Percentiles rank a stretch among this genome's conserved stretches.
phyloP scores from a whole-genome alignment of 208 protist genomes.

The Trypanosoma conorhini region DNA sequence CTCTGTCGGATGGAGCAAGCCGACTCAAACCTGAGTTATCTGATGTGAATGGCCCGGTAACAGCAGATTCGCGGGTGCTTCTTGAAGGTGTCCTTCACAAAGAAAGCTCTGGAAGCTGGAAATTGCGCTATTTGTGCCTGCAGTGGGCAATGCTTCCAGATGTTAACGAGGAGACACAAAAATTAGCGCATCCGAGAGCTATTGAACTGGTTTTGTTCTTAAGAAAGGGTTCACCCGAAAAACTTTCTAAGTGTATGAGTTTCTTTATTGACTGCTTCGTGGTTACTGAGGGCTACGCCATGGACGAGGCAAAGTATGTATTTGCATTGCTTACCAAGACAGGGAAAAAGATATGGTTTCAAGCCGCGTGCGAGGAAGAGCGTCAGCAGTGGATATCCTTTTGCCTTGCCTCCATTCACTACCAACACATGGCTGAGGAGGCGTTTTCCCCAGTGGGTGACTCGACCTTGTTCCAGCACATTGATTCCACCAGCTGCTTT shows the following conservation, averaged over 20 bases:
- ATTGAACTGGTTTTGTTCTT: conserved; percentile 12
- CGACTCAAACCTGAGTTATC: background rate
- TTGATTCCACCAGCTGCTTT: no score
- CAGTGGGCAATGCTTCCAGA: background rate
- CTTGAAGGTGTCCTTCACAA: conserved; percentile 7
- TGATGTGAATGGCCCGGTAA: background rate
- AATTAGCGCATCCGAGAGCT: background rate
- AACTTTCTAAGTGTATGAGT: conserved; percentile 10
- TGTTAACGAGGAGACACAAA: background rate
- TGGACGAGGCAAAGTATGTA: conserved; percentile 3
- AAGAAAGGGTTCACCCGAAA: conserved; percentile 2
- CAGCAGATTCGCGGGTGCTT: background rate
- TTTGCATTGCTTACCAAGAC: conserved; percentile 16
- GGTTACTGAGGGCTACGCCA: conserved; percentile 10
- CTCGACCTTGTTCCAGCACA: no score
- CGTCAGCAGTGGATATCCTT: conserved; percentile 6
- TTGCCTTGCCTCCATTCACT: conserved; percentile 13
- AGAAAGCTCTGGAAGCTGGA: conserved; percentile 11
- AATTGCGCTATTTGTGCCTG: conserved; percentile 10
- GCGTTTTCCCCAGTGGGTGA: no score
- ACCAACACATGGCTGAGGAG: background rate
- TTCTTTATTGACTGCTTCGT: conserved; percentile 21
- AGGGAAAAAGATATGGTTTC: conserved; percentile 12
- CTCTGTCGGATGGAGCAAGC: background rate
- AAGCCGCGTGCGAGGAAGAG: conserved; percentile 13